Conservation (phyloP, 345 rosid species). For the Theobroma cacao region DNA sequence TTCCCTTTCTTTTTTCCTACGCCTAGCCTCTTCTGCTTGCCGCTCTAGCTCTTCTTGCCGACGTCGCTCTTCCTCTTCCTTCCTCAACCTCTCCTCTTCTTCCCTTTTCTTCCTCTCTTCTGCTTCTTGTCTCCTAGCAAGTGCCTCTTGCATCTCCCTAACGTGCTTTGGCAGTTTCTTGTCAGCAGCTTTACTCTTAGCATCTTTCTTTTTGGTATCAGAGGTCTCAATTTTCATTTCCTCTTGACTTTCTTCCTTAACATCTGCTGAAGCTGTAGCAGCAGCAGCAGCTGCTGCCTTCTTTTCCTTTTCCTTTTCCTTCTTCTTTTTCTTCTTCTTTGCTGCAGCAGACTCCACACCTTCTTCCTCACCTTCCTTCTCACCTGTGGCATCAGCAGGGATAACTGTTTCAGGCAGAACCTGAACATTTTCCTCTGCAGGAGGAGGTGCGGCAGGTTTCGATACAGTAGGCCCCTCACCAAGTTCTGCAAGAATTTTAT, state of each 20-base stretch:
- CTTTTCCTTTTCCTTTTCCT: conserved; percentile 74
- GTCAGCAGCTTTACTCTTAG: conserved; percentile 76
- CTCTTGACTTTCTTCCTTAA: conserved; percentile 49
- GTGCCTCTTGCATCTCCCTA: conserved; percentile 93
- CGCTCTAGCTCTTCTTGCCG: conserved; percentile 83
- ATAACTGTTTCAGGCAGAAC: conserved; percentile 45
- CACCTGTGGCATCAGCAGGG: conserved; percentile 37
- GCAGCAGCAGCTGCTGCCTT: conserved; percentile 41
- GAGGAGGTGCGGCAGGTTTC: conserved; percentile 38
- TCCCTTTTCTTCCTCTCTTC: conserved; percentile 82
- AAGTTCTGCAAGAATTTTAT: conserved; percentile 87
- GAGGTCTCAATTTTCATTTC: conserved; percentile 43
- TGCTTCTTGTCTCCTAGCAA: conserved; percentile 74
- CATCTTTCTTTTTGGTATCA: conserved; percentile 62
- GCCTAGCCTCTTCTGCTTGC: conserved; percentile 94
- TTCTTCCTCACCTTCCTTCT: conserved; percentile 79
- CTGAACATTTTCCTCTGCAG: conserved; percentile 49
- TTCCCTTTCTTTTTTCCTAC: conserved; percentile 79
- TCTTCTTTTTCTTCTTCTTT: conserved; percentile 90
- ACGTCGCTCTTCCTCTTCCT: conserved; percentile 86
- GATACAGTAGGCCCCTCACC: conserved; percentile 49
- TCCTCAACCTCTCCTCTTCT: conserved; percentile 82
- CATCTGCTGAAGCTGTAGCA: conserved; percentile 30
- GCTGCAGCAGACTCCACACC: conserved; percentile 71
- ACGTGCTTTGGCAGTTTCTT: conserved; percentile 92